phyloP scores from a whole-genome alignment of 345 rosid genomes.

The Brassica juncea region DNA sequence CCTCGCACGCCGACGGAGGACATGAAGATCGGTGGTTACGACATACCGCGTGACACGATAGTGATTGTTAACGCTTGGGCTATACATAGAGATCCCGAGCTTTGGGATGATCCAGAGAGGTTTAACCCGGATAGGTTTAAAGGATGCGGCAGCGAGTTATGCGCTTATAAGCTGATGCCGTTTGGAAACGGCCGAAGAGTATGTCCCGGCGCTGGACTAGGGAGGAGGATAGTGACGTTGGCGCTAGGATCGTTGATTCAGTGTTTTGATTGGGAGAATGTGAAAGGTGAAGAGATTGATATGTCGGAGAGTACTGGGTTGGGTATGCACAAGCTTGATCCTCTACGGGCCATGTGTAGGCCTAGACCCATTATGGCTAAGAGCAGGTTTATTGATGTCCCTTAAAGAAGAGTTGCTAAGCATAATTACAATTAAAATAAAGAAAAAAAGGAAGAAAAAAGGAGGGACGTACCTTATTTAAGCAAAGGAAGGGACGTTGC shows the following conservation, averaged over 20 bases:
- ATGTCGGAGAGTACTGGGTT: slow-evolving; percentile 47
- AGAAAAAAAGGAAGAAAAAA: too few species aligned
- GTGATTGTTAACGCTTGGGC: slow-evolving; percentile 53
- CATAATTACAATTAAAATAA: too few species aligned
- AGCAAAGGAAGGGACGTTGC: too few species aligned
- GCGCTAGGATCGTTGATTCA: slow-evolving; percentile 42
- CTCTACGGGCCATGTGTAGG: slow-evolving; percentile 43
- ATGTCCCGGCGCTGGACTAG: slow-evolving; percentile 57
- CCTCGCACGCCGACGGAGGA: slow-evolving; percentile 50
- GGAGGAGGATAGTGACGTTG: slow-evolving; percentile 27
- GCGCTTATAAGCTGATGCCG: slow-evolving; percentile 43
- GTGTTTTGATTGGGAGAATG: slow-evolving; percentile 35
- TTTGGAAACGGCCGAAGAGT: slow-evolving; percentile 56
- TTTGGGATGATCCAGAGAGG: slow-evolving; percentile 47
- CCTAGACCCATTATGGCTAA: slow-evolving; percentile 32
- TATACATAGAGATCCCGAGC: slow-evolving; percentile 49
- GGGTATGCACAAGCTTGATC: slow-evolving; percentile 42
- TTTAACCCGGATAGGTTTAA: slow-evolving; percentile 51
- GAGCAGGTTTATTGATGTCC: too few species aligned
- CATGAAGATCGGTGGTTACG: slow-evolving; percentile 45
- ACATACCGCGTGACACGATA: slow-evolving; percentile 43
- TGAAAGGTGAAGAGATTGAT: slow-evolving; percentile 39
- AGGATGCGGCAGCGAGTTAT: slow-evolving; percentile 19
- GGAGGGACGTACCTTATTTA: too few species aligned
- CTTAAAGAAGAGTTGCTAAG: too few species aligned